Base-by-base conservation (phyloP, 345 rosid species). In the Microcos paniculata region DNA sequence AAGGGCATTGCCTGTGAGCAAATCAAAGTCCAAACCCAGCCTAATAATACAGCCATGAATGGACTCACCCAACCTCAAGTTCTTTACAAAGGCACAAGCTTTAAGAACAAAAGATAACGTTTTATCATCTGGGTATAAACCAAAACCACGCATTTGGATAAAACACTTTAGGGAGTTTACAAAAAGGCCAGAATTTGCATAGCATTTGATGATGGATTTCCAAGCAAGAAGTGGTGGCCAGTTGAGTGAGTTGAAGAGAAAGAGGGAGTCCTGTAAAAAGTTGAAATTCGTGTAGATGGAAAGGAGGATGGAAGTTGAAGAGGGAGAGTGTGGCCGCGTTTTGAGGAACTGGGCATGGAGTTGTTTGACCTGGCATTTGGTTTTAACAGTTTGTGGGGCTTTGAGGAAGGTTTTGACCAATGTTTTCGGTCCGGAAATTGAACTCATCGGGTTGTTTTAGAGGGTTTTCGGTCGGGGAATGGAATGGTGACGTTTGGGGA, bases 1-100 rank as follows among this genome's bases (percentile, higher is more conserved):
- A 6, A 94, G 86, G 15, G 98, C 96, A 88, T 94, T 94, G 9
- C 90, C 85, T 1, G 90, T 90, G 59, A 85, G 90, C 87, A 94
- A 76, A 81, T 92, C 93, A 48, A 77, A 79, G 58, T 83, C 90
- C 82, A 88, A 33, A 9, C 96, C 97, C 38, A 85, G 80, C 77
- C 88, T 90, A 72, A 94, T 51, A 52, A 88, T 58, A 80, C 82
- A 91, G 9, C 87, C 98, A 85, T 94, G 97, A 38, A 94, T 80
- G 19, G 92, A 85, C 85, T 91, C 91, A 40, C 97, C 94, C 72
- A 92, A 74, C 76, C 79, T 86, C 68, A 81, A 63, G 77, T 88
- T 91, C 88, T 75, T 58, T 76, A 89, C 79, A 77, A 81, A 85
- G 10, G 91, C 76, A 70, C 92, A 90, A 2, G 90, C 86, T 77